Base-by-base conservation (phyloP, 768 basidiomycete species). In the Tubosaeta sp. region DNA sequence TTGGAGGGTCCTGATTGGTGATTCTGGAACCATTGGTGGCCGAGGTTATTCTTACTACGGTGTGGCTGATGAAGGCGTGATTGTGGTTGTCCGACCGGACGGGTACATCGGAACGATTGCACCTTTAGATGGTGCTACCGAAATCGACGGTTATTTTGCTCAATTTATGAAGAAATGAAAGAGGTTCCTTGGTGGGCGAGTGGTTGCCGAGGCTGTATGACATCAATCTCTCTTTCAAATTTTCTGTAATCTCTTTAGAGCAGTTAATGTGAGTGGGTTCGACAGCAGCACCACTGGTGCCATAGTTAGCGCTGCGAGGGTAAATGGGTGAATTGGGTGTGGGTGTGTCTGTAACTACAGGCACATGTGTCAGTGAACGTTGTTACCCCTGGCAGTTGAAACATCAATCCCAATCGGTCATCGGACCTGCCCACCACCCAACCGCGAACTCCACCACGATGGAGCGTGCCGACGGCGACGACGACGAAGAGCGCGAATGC, bases 51-150 rank as follows among this genome's bases (percentile, higher is more conserved):
- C 65, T 0, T 73, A 75, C 25, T 85, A 81, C 56, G 85, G 84
- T 0, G 60, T 73, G 9, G 50, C 50, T 1, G 50, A 61, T 8
- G 54, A 64, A 41, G 68, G 68, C n/a, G 64, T 56, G 6, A 48
- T 70, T 16, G 60, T 65, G 37, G 62, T 59, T 3, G 68, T 70
- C 31, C 66, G 68, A 25, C 67, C 66, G 9, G 68, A 68, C 29
- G 86, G 85, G 14, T 86, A 85, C 51, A 75, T 88, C 29, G 83
- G 81, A 4, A 73, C 71, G 58, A 70, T 87, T 31, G 74, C 74
- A 2, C 77, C 84, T 0, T 65, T 86, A 38, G 62, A 72, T 27
- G 56, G 73, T 9, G 47, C 60, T 22, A 60, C 67, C 12, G 60
- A 60, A 1, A 48, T 86, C 33, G 64, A 73, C 29, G 37, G 38